Evolutionary conservation across 768 basidiomycete genomes (phyloP), one percentile per base, ranked within the genome.

Genomic region (Boletales sp.): DNA sequence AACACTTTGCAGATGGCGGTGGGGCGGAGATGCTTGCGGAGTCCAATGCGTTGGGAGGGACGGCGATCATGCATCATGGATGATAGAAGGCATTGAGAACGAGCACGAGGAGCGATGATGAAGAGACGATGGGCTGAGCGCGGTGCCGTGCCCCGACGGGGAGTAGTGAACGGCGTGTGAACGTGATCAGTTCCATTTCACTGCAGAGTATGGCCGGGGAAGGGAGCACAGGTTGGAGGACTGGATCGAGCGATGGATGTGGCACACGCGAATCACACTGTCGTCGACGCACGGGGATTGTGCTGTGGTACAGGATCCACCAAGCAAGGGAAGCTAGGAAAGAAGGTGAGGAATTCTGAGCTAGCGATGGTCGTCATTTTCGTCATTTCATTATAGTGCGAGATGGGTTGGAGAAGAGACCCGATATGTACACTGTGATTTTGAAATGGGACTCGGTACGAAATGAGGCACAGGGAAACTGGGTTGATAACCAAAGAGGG

Each of bases 241-340:
- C 21, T 4, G 21, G 21, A 21, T 21, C 21, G 21, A 21, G 33
- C 33, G 14, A 11, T 34, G 3, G 33, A 39, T 32, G n/a, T 2
- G 43, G 38, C 50, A 57, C 48, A 49, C 54, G 62, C 50, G 62
- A 54, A 59, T 64, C 56, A 39, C 41, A 8, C 13, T 46, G 33
- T 48, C 35, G 48, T 53, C 35, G 45, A 49, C 3, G 45, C 35
- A 53, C 60, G 63, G 63, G 33, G 59, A 49, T 49, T 48, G 49
- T 46, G 54, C 44, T 53, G 50, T 63, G 53, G 53, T 43, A 59
- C 39, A 56, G 62, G 62, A 63, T 62, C 63, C 62, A 65, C 60
- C 55, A 34, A 38, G 17, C n/a, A 5, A 35, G 39, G 52, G 36
- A 60, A 57, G 39, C 58, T 63, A 60, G 60, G 57, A 65, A 41